Evolutionary conservation across 2,329 filamentous ascomycete species (phyloP).

Genomic region (Trichothecium roseum): DNA sequence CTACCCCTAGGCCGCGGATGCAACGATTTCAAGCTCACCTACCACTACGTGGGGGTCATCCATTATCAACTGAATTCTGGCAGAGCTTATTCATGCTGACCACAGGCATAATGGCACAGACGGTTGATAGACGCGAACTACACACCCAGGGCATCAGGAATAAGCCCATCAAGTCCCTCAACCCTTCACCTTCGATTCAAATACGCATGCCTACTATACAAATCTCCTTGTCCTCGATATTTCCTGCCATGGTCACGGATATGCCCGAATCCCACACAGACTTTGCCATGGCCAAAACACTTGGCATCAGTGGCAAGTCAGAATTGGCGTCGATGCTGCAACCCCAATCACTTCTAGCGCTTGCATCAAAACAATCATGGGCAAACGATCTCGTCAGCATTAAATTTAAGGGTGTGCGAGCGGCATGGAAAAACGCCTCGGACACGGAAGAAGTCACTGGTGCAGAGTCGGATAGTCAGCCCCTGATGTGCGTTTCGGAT

Average conservation of each 20-base stretch:
- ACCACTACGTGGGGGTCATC: slow-evolving; percentile 31
- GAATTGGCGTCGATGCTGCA: no score
- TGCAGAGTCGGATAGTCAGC: neutral
- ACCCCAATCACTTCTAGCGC: neutral
- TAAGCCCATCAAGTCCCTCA: slow-evolving; percentile 19
- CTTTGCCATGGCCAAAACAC: no score
- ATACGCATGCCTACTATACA: slow-evolving; percentile 37
- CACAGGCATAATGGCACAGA: slow-evolving; percentile 40
- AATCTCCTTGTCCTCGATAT: slow-evolving; percentile 36
- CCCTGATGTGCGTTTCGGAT: slow-evolving; percentile 33
- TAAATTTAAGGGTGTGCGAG: slow-evolving; percentile 37
- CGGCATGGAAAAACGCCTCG: neutral
- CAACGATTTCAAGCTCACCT: slow-evolving; percentile 24
- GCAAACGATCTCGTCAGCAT: slow-evolving; percentile 49
- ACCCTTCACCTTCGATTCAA: slow-evolving; percentile 26
- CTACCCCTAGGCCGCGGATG: slow-evolving; percentile 4
- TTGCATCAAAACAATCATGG: slow-evolving; percentile 33
- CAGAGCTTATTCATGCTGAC: slow-evolving; percentile 38
- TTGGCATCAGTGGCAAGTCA: no score
- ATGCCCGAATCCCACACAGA: neutral
- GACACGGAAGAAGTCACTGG: neutral
- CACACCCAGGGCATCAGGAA: slow-evolving; percentile 32
- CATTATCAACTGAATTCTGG: slow-evolving; percentile 41
- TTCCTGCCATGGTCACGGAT: slow-evolving; percentile 22
- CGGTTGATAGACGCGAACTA: slow-evolving; percentile 37